Evolutionary conservation across 768 basidiomycete genomes (phyloP).

Genomic region (Suillus brevipes): DNA sequence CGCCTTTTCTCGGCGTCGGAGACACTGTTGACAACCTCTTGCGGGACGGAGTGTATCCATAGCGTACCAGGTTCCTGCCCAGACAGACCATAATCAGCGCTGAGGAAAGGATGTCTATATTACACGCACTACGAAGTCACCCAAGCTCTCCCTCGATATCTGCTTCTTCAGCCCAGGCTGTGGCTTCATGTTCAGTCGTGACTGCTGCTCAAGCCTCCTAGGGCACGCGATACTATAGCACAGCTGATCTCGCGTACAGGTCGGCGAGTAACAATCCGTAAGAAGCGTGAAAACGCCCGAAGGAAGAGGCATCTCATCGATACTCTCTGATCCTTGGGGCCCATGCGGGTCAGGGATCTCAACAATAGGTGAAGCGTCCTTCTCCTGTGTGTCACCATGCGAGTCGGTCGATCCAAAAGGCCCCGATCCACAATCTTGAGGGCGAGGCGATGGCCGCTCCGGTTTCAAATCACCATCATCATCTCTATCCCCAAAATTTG

Average conservation of each 20-base stretch:
- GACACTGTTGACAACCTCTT: slow-evolving; percentile 90
- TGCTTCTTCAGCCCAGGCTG: slow-evolving; percentile 87
- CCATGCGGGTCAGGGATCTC: slow-evolving; percentile 18
- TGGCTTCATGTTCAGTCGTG: slow-evolving; percentile 90
- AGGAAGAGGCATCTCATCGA: slow-evolving; percentile 74
- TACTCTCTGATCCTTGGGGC: slow-evolving; percentile 43
- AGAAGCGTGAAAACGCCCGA: slow-evolving; percentile 94
- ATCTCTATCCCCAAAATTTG: slow-evolving; percentile 38
- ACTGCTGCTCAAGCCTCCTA: slow-evolving; percentile 89
- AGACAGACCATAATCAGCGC: slow-evolving; percentile 29
- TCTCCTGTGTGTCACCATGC: slow-evolving; percentile 23
- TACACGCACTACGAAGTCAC: slow-evolving; percentile 65
- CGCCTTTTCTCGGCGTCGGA: slow-evolving; percentile 92
- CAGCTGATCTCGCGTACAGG: slow-evolving; percentile 89
- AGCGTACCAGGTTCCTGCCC: slow-evolving; percentile 75
- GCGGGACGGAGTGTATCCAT: slow-evolving; percentile 96
- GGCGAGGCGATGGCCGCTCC: slow-evolving; percentile 12
- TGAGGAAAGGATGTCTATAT: slow-evolving; percentile 1
- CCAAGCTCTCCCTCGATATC: slow-evolving; percentile 77
- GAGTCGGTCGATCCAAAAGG: slow-evolving; percentile 35
- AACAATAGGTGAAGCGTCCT: slow-evolving; percentile 31
- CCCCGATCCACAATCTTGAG: slow-evolving; percentile 21
- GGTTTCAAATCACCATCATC: slow-evolving; percentile 34
- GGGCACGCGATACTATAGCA: slow-evolving; percentile 99
- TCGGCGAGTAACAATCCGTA: slow-evolving; percentile 97